Percentiles rank a stretch among this genome's conserved stretches.
These are phyloP conservation scores for Malania oleifera DNA, from an alignment of 164 flowering plant genomes.

Conservation along the genomic window DNA sequence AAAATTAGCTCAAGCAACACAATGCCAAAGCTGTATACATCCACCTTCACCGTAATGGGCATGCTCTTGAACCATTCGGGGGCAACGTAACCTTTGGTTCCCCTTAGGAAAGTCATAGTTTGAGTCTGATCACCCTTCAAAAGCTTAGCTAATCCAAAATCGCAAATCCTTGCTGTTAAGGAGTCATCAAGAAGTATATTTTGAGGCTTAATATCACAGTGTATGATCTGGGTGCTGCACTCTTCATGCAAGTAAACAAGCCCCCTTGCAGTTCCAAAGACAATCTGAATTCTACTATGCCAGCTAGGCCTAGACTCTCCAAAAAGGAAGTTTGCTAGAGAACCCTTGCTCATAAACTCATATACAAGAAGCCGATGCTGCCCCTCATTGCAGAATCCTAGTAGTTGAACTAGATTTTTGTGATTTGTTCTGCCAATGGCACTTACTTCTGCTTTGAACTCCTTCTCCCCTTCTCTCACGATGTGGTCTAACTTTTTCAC, in stretches of 20 bases:
- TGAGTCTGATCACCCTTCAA: constrained; percentile 21
- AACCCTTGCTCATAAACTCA: constrained; percentile 38
- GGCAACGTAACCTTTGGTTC: constrained; percentile 26
- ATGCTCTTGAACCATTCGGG: constrained; percentile 31
- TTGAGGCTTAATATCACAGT: constrained; percentile 41
- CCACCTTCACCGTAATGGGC: constrained; percentile 27
- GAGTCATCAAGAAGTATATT: constrained; percentile 28
- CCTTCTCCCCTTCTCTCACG: constrained; percentile 20
- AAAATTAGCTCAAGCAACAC: constrained; percentile 25
- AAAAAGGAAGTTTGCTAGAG: constrained; percentile 24
- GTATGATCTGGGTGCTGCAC: constrained; percentile 36
- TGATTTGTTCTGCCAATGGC: constrained; percentile 36
- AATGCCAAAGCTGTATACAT: constrained; percentile 31
- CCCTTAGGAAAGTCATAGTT: constrained; percentile 18
- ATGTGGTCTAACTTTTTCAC: constrained; percentile 28
- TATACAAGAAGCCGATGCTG: constrained; percentile 35
- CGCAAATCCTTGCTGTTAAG: constrained; percentile 19
- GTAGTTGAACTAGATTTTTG: constrained; percentile 28
- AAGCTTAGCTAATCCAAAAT: constrained; percentile 32
- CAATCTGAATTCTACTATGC: constrained; percentile 24
- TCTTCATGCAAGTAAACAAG: constrained; percentile 39
- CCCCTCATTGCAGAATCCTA: constrained; percentile 39
- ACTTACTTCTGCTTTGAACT: constrained; percentile 30
- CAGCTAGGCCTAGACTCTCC: constrained; percentile 22
- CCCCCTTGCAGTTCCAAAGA: constrained; percentile 31